A percentile compares a stretch with the other conserved stretches of the same genome.
Evolutionary conservation across 2,329 filamentous ascomycete genomes (phyloP).

Genomic region (Cladobotryum protrusum): DNA sequence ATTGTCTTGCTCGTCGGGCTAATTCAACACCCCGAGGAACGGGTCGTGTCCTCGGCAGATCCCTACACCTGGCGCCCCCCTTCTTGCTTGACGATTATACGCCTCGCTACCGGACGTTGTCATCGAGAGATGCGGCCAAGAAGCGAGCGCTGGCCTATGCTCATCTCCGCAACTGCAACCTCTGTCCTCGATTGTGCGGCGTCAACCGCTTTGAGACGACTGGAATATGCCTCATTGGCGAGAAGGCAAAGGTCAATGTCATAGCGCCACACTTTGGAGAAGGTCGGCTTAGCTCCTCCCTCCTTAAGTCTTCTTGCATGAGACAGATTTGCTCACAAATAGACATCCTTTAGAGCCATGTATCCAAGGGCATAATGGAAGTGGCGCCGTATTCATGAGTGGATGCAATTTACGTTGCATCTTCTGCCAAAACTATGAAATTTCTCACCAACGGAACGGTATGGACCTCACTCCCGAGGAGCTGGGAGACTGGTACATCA

Average conservation of each 20-base stretch:
- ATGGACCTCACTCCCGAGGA: slow-evolving; percentile 74
- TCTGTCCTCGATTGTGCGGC: slow-evolving; percentile 70
- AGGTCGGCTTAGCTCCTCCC: slow-evolving; percentile 34
- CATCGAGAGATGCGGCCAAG: slow-evolving; percentile 60
- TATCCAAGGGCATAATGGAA: slow-evolving; percentile 75
- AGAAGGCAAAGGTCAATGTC: slow-evolving; percentile 72
- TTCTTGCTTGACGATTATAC: slow-evolving; percentile 71
- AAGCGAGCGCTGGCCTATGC: slow-evolving; percentile 70
- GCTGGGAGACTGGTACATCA: slow-evolving; percentile 75
- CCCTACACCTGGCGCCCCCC: slow-evolving; percentile 50
- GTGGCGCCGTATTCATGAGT: slow-evolving; percentile 74
- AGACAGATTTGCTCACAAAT: slow-evolving; percentile 4
- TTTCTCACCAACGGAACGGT: slow-evolving; percentile 73
- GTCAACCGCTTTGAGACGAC: slow-evolving; percentile 77
- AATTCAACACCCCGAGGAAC: not conserved
- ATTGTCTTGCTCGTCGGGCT: slow-evolving; percentile 8
- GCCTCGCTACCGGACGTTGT: slow-evolving; percentile 64
- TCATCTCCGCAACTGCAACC: slow-evolving; percentile 71
- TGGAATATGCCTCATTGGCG: slow-evolving; percentile 71
- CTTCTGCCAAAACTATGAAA: slow-evolving; percentile 78
- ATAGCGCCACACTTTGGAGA: slow-evolving; percentile 84
- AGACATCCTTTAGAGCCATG: slow-evolving; percentile 56
- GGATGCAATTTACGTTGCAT: slow-evolving; percentile 69
- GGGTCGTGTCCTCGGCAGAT: slow-evolving; percentile 8
- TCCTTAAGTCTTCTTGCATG: not conserved